Conservation (phyloP, 805 yeast species). For the Sugiyamaella qingdaonensis region DNA sequence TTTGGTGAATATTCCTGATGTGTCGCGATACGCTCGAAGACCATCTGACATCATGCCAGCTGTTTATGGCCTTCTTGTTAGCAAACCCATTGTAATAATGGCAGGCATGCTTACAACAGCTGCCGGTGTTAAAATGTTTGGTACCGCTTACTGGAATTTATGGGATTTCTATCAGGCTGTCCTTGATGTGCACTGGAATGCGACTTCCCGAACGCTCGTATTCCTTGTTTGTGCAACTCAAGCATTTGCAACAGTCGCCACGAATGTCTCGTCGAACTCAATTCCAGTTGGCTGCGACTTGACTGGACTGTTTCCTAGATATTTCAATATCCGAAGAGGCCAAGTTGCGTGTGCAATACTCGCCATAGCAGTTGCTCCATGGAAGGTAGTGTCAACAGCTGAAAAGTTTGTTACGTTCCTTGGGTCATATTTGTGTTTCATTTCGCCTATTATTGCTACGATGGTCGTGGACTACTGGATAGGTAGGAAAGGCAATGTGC, state of each 20-base stretch:
- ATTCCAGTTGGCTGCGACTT: slow-evolving; percentile 45
- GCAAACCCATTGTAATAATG: slow-evolving; percentile 1
- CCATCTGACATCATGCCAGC: slow-evolving; percentile 1
- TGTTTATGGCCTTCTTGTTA: neutral
- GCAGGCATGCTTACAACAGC: slow-evolving; percentile 7
- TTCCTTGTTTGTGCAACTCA: slow-evolving; percentile 34
- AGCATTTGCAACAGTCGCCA: slow-evolving; percentile 33
- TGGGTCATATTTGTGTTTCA: slow-evolving; percentile 38
- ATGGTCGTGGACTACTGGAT: slow-evolving; percentile 39
- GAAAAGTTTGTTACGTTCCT: slow-evolving; percentile 35
- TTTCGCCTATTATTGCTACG: slow-evolving; percentile 40
- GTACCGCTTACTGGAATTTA: slow-evolving; percentile 44
- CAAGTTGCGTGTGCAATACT: slow-evolving; percentile 2
- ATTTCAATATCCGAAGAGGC: slow-evolving; percentile 56
- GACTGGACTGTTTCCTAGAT: slow-evolving; percentile 52
- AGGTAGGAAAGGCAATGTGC: slow-evolving; percentile 35
- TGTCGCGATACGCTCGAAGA: neutral
- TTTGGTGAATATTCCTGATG: slow-evolving; percentile 1
- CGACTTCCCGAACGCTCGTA: slow-evolving; percentile 38
- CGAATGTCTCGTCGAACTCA: slow-evolving; percentile 40
- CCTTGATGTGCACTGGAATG: slow-evolving; percentile 35
- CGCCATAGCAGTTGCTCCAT: slow-evolving; percentile 28
- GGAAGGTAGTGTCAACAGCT: slow-evolving; percentile 38
- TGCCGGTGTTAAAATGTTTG: slow-evolving; percentile 39
- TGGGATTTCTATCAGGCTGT: slow-evolving; percentile 40